These are phyloP conservation scores for Prunus yedoensis DNA, from an alignment of 331 rosid species.

Conservation along the genomic window DNA sequence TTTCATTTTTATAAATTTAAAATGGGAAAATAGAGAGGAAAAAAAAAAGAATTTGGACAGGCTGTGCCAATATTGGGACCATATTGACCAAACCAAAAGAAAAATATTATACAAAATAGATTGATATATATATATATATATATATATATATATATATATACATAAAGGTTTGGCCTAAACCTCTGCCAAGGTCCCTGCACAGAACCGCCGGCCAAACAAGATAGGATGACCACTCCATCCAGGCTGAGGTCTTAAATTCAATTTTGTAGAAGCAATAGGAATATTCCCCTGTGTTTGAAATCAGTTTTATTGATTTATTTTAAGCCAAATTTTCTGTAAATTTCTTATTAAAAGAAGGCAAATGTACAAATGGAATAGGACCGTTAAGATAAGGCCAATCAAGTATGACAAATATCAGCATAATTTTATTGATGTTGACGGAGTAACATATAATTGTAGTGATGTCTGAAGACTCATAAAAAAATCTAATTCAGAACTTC, in stretches of 20 bases:
- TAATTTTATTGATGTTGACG: not conserved
- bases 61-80: not conserved
- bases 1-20: too few species aligned
- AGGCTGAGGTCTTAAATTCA: not conserved
- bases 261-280: not conserved
- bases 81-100: not conserved
- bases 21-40: not conserved
- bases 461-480: not conserved
- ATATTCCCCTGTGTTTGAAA: not conserved
- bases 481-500: not conserved
- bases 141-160: too few species aligned
- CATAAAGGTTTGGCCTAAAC: not conserved
- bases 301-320: not conserved
- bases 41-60: not conserved
- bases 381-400: not conserved
- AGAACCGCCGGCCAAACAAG: not conserved
- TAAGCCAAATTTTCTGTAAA: not conserved
- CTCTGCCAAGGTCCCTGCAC: not conserved
- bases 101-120: not conserved
- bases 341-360: not conserved
- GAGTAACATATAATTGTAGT: conserved; percentile 11
- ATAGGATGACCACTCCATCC: not conserved
- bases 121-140: too few species aligned
- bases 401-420: conserved; percentile 1
- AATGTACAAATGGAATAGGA: not conserved